phyloP scores from a whole-genome alignment of 257 asterid genomes.

The Prunella vulgaris region DNA sequence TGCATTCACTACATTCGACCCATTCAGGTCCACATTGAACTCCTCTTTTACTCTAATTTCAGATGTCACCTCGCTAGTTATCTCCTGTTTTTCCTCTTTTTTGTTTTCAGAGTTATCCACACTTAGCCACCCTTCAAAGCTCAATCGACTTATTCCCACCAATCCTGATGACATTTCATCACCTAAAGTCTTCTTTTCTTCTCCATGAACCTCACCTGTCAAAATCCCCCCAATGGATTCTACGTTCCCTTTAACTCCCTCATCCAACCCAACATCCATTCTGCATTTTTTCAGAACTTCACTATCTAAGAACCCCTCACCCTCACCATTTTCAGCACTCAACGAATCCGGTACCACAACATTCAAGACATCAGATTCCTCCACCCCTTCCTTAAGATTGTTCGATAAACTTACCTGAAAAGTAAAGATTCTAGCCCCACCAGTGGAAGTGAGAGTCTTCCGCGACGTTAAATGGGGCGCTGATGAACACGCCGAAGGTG shows the following conservation, averaged over 20 bases:
- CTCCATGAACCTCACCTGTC: background rate
- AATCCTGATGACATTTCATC: background rate
- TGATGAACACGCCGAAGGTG: background rate
- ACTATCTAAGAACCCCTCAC: background rate
- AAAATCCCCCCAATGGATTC: slow-evolving; percentile 25
- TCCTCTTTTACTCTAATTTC: background rate
- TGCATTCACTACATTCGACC: no score
- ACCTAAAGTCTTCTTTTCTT: background rate
- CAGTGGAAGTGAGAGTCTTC: slow-evolving; percentile 51
- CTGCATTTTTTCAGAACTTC: slow-evolving; percentile 11
- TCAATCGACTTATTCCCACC: slow-evolving; percentile 1
- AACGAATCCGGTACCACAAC: slow-evolving; percentile 11
- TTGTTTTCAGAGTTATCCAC: background rate
- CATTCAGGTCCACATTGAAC: no score
- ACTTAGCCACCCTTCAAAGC: slow-evolving; percentile 26
- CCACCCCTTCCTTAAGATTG: background rate
- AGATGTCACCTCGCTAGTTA: background rate
- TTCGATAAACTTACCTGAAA: slow-evolving; percentile 14
- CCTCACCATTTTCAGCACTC: slow-evolving; percentile 17
- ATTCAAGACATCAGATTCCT: slow-evolving; percentile 11
- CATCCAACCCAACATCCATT: background rate
- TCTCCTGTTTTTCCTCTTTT: background rate
- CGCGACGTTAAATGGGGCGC: slow-evolving; percentile 20
- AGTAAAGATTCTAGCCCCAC: slow-evolving; percentile 47
- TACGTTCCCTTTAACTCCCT: slow-evolving; percentile 26